Conservation (phyloP, 2,329 filamentous ascomycete genomes). For the Cytospora leucostoma region DNA sequence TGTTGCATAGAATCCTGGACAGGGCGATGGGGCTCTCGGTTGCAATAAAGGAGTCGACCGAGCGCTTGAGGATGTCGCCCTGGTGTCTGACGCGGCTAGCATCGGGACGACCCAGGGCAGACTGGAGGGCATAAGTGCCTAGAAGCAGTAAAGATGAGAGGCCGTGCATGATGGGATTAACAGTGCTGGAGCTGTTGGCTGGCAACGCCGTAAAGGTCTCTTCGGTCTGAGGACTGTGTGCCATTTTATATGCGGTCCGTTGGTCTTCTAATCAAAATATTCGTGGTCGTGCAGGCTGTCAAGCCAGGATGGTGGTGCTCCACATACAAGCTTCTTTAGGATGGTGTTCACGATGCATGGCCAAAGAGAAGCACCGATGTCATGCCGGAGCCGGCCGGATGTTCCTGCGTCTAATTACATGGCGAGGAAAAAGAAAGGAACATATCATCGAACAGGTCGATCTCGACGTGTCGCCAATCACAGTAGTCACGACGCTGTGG, state of each 20-base stretch:
- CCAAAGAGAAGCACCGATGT: constrained; percentile 33
- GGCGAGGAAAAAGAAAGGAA: background rate
- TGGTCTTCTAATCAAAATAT: background rate
- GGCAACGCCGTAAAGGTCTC: constrained; percentile 3
- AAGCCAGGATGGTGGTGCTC: constrained; percentile 11
- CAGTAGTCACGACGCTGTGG: constrained; percentile 2
- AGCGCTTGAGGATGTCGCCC: constrained; percentile 45
- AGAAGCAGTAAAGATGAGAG: constrained; percentile 52
- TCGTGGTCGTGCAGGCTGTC: constrained; percentile 4
- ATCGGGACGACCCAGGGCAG: constrained; percentile 50
- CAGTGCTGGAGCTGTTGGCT: constrained; percentile 21
- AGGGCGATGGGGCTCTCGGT: constrained; percentile 55
- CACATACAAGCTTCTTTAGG: constrained; percentile 8
- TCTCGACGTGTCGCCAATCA: constrained; percentile 15
- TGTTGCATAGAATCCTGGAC: constrained; percentile 58
- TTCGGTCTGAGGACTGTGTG: constrained; percentile 7
- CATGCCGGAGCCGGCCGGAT: constrained; percentile 26
- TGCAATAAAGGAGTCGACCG: constrained; percentile 55
- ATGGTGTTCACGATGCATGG: constrained; percentile 10
- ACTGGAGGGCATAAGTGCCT: constrained; percentile 53
- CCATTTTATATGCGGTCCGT: constrained; percentile 16
- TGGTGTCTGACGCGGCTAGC: constrained; percentile 37
- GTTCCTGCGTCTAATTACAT: constrained; percentile 18
- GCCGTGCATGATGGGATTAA: constrained; percentile 26
- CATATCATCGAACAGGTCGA: constrained; percentile 5